These are phyloP conservation scores for Tilletia caries DNA, from an alignment of 1,284 basidiomycete genomes.

Conservation along the genomic window DNA sequence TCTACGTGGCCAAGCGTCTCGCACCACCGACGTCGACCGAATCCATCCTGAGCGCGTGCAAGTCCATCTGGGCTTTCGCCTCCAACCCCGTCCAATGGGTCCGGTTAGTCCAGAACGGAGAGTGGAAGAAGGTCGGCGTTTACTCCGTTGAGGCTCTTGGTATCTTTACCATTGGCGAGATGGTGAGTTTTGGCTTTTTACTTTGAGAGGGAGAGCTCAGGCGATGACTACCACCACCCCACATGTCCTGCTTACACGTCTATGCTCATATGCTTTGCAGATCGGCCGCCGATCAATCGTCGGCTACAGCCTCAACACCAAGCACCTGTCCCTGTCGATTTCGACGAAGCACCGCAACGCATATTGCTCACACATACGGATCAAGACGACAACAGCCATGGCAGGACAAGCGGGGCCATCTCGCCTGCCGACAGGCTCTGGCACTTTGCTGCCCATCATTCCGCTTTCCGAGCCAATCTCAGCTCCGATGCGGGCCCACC, in stretches of 20 bases:
- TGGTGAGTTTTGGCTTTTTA: slow-evolving; percentile 37
- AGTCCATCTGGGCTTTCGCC: slow-evolving; percentile 69
- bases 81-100: slow-evolving; percentile 69
- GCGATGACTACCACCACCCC: no score
- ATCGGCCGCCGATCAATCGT: slow-evolving; percentile 41
- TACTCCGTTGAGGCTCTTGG: slow-evolving; percentile 85
- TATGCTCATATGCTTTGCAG: slow-evolving; percentile 12
- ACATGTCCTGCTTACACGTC: no score
- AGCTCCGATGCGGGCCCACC: background rate
- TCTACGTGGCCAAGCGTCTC: slow-evolving; percentile 83
- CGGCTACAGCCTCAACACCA: slow-evolving; percentile 43
- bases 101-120: slow-evolving; percentile 67
- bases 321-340: no score
- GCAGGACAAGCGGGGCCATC: no score
- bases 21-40: slow-evolving; percentile 71
- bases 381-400: no score
- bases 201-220: no score
- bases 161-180: slow-evolving; percentile 64
- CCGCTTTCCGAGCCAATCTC: background rate
- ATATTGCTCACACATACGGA: no score
- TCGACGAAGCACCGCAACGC: no score
- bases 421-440: no score
- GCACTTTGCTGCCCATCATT: background rate
- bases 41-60: slow-evolving; percentile 68
- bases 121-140: slow-evolving; percentile 69